phyloP scores from a whole-genome alignment of 1,284 basidiomycete species.

The Thelephora terrestris region DNA sequence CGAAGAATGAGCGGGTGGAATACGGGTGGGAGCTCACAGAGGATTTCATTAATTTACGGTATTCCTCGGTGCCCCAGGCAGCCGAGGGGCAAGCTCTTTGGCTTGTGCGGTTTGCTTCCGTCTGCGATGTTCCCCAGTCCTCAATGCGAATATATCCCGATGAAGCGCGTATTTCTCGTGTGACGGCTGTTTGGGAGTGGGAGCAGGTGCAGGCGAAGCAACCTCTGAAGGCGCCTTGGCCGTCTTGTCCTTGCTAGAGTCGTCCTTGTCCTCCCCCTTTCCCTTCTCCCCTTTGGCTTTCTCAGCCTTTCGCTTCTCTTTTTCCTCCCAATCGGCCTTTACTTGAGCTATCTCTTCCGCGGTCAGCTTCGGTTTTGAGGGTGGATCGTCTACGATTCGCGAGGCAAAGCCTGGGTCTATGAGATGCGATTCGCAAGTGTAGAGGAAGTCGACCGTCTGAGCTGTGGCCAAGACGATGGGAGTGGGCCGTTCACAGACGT shows the following conservation, averaged over 20 bases:
- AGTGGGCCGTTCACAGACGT: slow-evolving; percentile 64
- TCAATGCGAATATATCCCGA: slow-evolving; percentile 31
- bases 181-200: slow-evolving; percentile 14
- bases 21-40: too few relatives aligned
- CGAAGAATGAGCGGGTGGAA: too few relatives aligned
- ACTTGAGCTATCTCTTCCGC: slow-evolving; percentile 64
- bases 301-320: slow-evolving; percentile 43
- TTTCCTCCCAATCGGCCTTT: slow-evolving; percentile 72
- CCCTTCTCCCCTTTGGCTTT: slow-evolving; percentile 41
- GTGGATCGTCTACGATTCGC: slow-evolving; percentile 23
- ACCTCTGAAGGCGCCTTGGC: slow-evolving; percentile 8
- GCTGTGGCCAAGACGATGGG: slow-evolving; percentile 65
- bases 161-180: slow-evolving; percentile 31
- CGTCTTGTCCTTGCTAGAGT: slow-evolving; percentile 12
- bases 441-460: slow-evolving; percentile 67
- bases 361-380: slow-evolving; percentile 35
- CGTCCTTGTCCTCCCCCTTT: slow-evolving; percentile 28
- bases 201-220: slow-evolving; percentile 11
- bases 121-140: slow-evolving; percentile 29
- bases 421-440: slow-evolving; percentile 61
- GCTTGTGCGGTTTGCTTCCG: slow-evolving; percentile 26
- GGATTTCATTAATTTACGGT: not conserved
- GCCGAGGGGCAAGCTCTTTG: slow-evolving; percentile 28
- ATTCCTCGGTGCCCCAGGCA: slow-evolving; percentile 27
- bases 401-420: slow-evolving; percentile 61